Evolutionary conservation across 345 rosid species (phyloP), one percentile per base, ranked within the genome.

Genomic region (Eutrema yunnanense): DNA sequence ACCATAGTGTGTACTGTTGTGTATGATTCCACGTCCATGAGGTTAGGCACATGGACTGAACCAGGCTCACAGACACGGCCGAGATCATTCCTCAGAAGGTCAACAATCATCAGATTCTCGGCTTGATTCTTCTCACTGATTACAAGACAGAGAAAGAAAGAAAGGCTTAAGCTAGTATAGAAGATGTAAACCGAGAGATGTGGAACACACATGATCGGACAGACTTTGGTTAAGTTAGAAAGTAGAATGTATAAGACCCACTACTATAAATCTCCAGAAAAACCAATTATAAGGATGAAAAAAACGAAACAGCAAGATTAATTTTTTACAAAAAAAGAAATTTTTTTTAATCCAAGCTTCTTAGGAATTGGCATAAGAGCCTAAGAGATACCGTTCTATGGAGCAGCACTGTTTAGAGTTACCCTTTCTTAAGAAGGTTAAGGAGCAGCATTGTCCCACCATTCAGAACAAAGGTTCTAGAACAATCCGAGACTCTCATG

Each of bases 1-100:
- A 95, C 97, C 99, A 95, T 95, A 1, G 99, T 88, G 58, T 95
- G 99, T 30, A 95, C 99, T 0, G 99, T 92, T 65, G 96, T 90
- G 72, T 95, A 92, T 12, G 99, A 88, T 72, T 95, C 99, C 53
- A 95, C 92, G 38, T 92, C 92, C 97, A 95, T 95, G 70, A 95
- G 96, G 71, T 62, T 76, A 9, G 96, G 99, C n/a, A 94, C 99
- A 67, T 88, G 89, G 65, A 95, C 96, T 5, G 97, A 92, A 7
- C 96, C 97, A 0, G 96, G 89, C 70, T 86, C 90, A 59, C 96
- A 92, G 27, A 92, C 97, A 49, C 93, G 90, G 11, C 97, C 99
- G 13, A 92, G 96, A 78, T 88, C 99, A 54, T 95, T 95, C 80
- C 97, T 87, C 51, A 92, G 82, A 57, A 95, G 99, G 78, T 95